A percentile compares a stretch with the other conserved stretches of the same genome.
These are phyloP conservation scores for Cucurbita moschata DNA, from an alignment of 306 rosid genomes.

Conservation along the genomic window DNA sequence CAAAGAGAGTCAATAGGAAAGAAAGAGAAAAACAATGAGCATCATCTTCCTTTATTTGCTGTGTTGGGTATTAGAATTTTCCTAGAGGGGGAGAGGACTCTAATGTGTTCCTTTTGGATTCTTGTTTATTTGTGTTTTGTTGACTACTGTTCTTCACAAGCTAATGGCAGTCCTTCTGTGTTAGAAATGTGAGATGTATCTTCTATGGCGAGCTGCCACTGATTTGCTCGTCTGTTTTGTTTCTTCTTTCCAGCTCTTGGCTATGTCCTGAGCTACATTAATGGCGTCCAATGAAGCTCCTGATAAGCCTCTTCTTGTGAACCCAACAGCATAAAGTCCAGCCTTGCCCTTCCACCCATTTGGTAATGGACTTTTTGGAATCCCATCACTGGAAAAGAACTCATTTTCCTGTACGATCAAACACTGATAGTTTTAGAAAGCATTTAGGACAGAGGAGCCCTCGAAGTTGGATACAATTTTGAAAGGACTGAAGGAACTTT, in stretches of 20 bases:
- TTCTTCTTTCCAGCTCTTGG: constrained; percentile 79
- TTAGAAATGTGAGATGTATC: constrained; percentile 53
- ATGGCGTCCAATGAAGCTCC: constrained; percentile 85
- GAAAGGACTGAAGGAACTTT: neutral
- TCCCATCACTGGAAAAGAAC: constrained; percentile 61
- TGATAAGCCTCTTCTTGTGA: constrained; percentile 75
- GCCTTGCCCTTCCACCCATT: constrained; percentile 86
- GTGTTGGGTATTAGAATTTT: constrained; percentile 2
- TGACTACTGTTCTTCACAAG: constrained; percentile 1
- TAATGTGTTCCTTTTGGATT: neutral
- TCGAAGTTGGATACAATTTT: neutral
- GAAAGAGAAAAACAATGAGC: constrained; percentile 23
- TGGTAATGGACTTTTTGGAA: constrained; percentile 65
- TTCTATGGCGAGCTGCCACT: constrained; percentile 52
- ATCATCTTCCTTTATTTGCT: constrained; percentile 50
- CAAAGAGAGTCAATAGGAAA: constrained; percentile 21
- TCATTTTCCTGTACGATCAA: constrained; percentile 50
- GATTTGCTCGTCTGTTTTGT: constrained; percentile 49
- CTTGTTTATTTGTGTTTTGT: neutral
- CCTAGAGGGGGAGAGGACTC: constrained; percentile 5
- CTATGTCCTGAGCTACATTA: constrained; percentile 75
- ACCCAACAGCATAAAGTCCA: constrained; percentile 87
- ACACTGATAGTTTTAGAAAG: neutral
- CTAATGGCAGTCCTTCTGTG: neutral
- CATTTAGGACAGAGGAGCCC: neutral